Evolutionary conservation across 2,329 filamentous ascomycete genomes (phyloP).

Genomic region (Boeremia lycopersici): DNA sequence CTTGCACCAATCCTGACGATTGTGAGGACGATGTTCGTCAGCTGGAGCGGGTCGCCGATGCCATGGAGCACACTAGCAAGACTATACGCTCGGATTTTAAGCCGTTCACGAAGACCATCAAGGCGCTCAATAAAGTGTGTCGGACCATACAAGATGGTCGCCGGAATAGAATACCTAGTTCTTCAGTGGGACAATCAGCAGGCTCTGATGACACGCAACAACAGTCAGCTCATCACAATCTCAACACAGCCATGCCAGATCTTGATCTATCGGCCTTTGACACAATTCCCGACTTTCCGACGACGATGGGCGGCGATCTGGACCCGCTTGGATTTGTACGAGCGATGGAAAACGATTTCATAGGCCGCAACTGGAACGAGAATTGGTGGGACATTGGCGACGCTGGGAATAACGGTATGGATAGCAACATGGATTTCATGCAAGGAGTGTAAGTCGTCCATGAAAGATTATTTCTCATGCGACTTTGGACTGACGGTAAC

Average conservation of each 20-base stretch:
- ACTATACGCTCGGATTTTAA: conserved; percentile 20
- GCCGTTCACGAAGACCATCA: conserved; percentile 35
- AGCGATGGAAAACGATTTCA: conserved; percentile 39
- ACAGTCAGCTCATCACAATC: background rate
- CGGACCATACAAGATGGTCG: conserved; percentile 33
- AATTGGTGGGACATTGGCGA: conserved; percentile 37
- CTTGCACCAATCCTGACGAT: conserved; percentile 25
- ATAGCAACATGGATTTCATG: background rate
- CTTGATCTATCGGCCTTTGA: conserved; percentile 25
- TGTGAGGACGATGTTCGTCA: conserved; percentile 33
- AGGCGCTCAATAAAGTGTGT: conserved; percentile 38
- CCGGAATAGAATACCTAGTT: background rate
- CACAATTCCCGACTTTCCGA: conserved; percentile 23
- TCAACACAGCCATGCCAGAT: conserved; percentile 14
- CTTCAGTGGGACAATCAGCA: background rate
- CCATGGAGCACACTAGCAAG: conserved; percentile 27
- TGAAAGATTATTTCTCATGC: background rate
- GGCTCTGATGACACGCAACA: background rate
- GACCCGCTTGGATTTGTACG: conserved; percentile 34
- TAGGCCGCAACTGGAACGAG: conserved; percentile 37
- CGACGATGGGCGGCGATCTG: conserved; percentile 25
- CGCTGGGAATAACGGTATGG: background rate
- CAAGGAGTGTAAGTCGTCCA: background rate
- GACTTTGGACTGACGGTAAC: background rate
- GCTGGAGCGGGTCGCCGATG: conserved; percentile 29